A percentile compares a stretch with the other conserved stretches of the same genome.
Conservation (phyloP, 805 yeast species). For the Pichia californica region DNA sequence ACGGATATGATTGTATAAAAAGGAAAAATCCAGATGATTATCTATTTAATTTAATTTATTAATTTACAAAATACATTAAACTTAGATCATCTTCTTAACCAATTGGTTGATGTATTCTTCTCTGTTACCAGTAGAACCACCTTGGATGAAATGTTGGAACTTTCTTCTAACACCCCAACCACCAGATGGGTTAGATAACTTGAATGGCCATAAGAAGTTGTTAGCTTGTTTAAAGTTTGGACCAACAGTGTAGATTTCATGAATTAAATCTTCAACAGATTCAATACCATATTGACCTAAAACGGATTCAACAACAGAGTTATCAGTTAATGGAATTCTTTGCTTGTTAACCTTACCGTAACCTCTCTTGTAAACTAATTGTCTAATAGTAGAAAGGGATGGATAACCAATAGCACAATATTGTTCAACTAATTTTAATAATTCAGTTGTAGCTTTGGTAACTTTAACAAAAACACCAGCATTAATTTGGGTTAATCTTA, state of each 20-base stretch:
- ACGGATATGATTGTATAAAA: neutral
- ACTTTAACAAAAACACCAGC: conserved; percentile 92
- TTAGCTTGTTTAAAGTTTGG: conserved; percentile 98
- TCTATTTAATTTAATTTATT: neutral
- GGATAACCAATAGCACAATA: conserved; percentile 98
- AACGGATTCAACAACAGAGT: conserved; percentile 78
- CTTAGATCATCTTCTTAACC: conserved; percentile 89
- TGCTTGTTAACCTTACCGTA: conserved; percentile 95
- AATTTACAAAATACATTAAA: conserved; percentile 11
- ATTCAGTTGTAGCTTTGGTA: conserved; percentile 92
- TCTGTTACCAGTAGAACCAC: conserved; percentile 99
- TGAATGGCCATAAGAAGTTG: conserved; percentile 98
- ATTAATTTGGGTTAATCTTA: conserved; percentile 90
- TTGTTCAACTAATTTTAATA: conserved; percentile 91
- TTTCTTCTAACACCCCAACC: conserved; percentile 97
- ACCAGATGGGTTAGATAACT: conserved; percentile 93
- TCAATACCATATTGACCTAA: conserved; percentile 90
- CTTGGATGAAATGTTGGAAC: conserved; percentile 95
- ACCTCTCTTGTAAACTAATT: conserved; percentile 96
- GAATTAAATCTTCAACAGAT: conserved; percentile 90
- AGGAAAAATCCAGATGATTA: neutral
- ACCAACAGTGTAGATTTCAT: conserved; percentile 94
- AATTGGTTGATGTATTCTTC: conserved; percentile 92
- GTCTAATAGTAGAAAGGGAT: conserved; percentile 83
- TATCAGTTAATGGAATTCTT: conserved; percentile 86